Conservation (phyloP, 2,329 filamentous ascomycete species). For the Pyrenophora tritici-repentis region DNA sequence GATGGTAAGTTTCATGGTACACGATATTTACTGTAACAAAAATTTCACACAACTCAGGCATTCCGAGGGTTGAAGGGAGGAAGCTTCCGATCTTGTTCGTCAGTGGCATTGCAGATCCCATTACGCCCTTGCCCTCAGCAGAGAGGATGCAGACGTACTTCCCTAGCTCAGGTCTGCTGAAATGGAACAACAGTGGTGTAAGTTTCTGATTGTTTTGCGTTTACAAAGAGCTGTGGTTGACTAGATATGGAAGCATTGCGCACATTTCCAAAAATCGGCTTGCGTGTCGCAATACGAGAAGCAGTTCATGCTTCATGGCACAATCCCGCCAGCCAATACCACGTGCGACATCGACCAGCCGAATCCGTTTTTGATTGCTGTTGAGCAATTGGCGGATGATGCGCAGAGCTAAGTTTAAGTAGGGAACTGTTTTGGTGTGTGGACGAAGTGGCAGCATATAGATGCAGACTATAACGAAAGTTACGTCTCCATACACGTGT, state of each 20-base stretch:
- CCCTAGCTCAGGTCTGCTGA: constrained; percentile 49
- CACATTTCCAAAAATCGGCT: constrained; percentile 15
- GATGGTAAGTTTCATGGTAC: no score
- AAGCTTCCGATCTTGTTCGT: constrained; percentile 20
- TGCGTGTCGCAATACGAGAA: constrained; percentile 18
- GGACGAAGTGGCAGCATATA: no score
- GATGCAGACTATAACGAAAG: no score
- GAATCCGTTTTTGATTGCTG: no score
- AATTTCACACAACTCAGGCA: no score
- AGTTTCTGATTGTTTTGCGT: constrained; percentile 7
- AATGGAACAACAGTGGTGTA: constrained; percentile 42
- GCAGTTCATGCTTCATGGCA: constrained; percentile 20
- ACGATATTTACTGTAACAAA: no score
- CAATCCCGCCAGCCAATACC: constrained; percentile 15
- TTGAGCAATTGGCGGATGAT: no score
- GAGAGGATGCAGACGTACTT: constrained; percentile 40
- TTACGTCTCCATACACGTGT: no score
- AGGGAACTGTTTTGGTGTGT: no score
- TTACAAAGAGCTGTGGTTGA: neutral
- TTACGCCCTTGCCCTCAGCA: constrained; percentile 56
- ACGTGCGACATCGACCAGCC: constrained; percentile 21
- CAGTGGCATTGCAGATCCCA: constrained; percentile 53
- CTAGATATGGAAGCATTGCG: constrained; percentile 7
- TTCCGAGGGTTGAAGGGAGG: constrained; percentile 9
- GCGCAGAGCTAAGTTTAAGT: no score